A percentile compares a stretch with the other conserved stretches of the same genome.
phyloP scores from a whole-genome alignment of 1,284 basidiomycete species.

The Sanghuangporus weigelae region DNA sequence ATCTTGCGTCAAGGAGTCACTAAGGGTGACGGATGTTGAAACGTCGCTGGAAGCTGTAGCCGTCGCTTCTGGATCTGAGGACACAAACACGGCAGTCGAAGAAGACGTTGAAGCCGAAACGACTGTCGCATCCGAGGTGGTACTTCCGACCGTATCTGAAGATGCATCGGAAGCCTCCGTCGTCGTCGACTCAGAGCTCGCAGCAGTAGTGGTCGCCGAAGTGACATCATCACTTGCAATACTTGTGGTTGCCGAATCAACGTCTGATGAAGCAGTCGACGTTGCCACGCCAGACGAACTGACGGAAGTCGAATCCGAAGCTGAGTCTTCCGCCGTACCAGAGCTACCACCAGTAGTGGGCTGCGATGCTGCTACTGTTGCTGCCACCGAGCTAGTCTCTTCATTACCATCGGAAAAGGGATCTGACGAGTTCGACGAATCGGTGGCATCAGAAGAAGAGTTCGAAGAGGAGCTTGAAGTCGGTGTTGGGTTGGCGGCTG shows the following conservation, averaged over 20 bases:
- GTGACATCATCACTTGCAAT: not conserved
- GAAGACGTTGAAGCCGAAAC: not conserved
- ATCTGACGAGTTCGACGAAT: not conserved
- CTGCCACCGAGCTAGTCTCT: no score
- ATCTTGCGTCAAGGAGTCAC: not conserved
- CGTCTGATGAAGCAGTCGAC: no score
- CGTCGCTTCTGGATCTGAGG: not conserved
- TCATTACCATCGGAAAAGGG: not conserved
- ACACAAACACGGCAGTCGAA: not conserved
- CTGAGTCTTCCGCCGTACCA: no score
- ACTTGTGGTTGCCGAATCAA: not conserved
- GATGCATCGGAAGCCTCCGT: not conserved
- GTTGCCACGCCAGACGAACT: no score
- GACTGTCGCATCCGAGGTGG: not conserved
- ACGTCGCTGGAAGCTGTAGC: not conserved
- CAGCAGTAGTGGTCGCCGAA: not conserved
- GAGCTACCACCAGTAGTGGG: no score
- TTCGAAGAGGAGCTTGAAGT: no score
- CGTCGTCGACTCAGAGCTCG: not conserved
- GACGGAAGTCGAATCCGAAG: no score
- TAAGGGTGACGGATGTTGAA: no score
- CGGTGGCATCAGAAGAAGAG: not conserved
- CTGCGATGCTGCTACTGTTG: no score
- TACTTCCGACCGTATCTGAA: not conserved
- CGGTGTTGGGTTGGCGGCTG: not conserved